Evolutionary conservation across 345 rosid species (phyloP), one percentile per base, ranked within the genome.

Genomic region (Cardamine chenopodiifolia): DNA sequence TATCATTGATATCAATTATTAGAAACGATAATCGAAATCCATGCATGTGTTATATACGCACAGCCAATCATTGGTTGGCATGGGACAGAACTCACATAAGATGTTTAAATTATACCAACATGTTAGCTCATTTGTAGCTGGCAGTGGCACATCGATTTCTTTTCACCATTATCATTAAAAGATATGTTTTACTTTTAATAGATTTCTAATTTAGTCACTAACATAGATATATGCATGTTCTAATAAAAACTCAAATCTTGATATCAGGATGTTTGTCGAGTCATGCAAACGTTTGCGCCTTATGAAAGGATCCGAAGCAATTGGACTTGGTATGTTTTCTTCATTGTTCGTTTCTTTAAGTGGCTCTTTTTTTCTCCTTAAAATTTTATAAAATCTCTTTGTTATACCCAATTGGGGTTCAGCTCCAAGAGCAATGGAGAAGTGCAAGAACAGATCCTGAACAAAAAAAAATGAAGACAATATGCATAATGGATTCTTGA

Each of bases 211-310:
- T 70, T 61, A 47, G 34, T 25, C 28, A 49, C 39, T 29, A n/a
- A 37, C 28, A 31, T 6, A 23, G 18, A 12, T 22, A 25, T 0
- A 12, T n/a, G 18, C 0, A 44, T 23, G 28, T 59, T 26, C 28
- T 68, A 74, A 65, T 15, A 7, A 18, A 31, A 59, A 60, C 4
- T 13, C 7, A 39, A 17, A 34, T 53, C 45, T 79, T 22, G 2
- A 49, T 64, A 55, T 48, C 83, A 93, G 97, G 84, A 93, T 93
- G 97, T 93, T 90, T 54, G 92, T 90, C 3, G 87, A 85, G 49
- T 89, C 98, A 32, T 93, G 98, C 91, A 90, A 86, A 85, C 96
- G 98, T 65, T 72, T 93, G 74, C 97, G 97, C 81, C 83, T 90
- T 62, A 89, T 93, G 97, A 93, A 89, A 79, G 96, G 96, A 72